Conservation (phyloP, 768 basidiomycete genomes). For the Coprinopsis strossmayeri region DNA sequence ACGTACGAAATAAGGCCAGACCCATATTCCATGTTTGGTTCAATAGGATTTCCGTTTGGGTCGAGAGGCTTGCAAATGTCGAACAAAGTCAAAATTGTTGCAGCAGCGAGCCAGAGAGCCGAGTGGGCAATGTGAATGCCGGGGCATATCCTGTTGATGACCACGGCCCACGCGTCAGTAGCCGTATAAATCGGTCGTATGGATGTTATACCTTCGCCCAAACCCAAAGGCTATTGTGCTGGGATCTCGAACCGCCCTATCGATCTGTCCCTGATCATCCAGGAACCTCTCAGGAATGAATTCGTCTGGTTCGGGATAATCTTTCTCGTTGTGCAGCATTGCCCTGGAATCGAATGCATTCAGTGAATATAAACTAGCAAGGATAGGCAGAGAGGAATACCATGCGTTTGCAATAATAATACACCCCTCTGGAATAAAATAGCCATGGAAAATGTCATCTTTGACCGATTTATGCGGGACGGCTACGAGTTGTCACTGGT, state of each 20-base stretch:
- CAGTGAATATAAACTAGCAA: background rate
- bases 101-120: background rate
- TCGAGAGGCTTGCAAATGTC: background rate
- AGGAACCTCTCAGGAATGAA: constrained; percentile 9
- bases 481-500: background rate
- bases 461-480: background rate
- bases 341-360: background rate
- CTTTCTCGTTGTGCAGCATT: constrained; percentile 5
- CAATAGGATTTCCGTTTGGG: background rate
- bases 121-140: background rate
- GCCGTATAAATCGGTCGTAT: background rate
- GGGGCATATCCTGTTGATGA: background rate
- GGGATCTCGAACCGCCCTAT: constrained; percentile 1
- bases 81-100: background rate
- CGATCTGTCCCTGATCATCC: background rate
- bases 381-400: background rate
- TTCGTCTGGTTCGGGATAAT: constrained; percentile 3
- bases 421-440: constrained; percentile 1
- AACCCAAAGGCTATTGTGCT: constrained; percentile 6
- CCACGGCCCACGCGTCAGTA: background rate
- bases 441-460: constrained; percentile 2
- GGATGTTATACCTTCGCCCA: constrained; percentile 6
- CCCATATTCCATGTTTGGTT: background rate
- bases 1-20: background rate
- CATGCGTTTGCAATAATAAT: constrained; percentile 4